A percentile compares a stretch with the other conserved stretches of the same genome.
Evolutionary conservation across 768 basidiomycete genomes (phyloP).

Genomic region (Auricularia sp.): DNA sequence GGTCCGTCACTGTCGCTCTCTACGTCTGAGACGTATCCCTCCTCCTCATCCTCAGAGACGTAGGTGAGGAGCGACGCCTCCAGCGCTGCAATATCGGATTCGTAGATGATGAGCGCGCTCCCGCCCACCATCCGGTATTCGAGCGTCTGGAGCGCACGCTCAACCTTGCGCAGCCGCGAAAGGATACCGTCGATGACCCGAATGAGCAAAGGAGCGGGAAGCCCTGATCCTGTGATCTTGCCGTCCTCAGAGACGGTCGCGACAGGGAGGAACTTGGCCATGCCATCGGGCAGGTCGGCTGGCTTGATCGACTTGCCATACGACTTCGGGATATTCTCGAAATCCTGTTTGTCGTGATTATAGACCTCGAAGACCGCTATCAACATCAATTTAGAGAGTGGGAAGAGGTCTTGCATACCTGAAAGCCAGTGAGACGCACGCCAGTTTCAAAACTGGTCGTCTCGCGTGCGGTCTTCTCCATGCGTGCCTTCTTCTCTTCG

Average conservation of each 20-base stretch:
- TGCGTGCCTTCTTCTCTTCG: conserved; percentile 67
- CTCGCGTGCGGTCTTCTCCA: conserved; percentile 57
- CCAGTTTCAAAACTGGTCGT: conserved; percentile 74
- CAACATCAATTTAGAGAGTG: not conserved
- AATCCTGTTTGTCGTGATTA: conserved; percentile 44
- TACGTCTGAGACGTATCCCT: not conserved
- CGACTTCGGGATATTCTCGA: conserved; percentile 55
- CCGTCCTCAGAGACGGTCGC: conserved; percentile 12
- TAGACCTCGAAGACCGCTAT: conserved; percentile 45
- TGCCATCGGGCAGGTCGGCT: conserved; percentile 63
- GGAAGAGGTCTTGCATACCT: conserved; percentile 39
- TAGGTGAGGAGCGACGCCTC: not conserved
- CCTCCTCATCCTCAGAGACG: not conserved
- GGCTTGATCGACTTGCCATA: conserved; percentile 72
- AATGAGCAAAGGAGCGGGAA: conserved; percentile 44
- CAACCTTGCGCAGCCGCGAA: conserved; percentile 30
- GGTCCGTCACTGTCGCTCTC: conserved; percentile 26
- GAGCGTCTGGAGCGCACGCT: conserved; percentile 35
- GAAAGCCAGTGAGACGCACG: conserved; percentile 79
- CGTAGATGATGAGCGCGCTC: conserved; percentile 76
- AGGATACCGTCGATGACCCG: conserved; percentile 16
- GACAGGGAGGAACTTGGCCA: conserved; percentile 70
- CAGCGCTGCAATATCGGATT: conserved; percentile 21
- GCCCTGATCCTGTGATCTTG: conserved; percentile 32
- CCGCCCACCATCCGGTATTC: conserved; percentile 77